Evolutionary conservation across 768 basidiomycete species (phyloP).

Genomic region (Phanerochaete sordida): DNA sequence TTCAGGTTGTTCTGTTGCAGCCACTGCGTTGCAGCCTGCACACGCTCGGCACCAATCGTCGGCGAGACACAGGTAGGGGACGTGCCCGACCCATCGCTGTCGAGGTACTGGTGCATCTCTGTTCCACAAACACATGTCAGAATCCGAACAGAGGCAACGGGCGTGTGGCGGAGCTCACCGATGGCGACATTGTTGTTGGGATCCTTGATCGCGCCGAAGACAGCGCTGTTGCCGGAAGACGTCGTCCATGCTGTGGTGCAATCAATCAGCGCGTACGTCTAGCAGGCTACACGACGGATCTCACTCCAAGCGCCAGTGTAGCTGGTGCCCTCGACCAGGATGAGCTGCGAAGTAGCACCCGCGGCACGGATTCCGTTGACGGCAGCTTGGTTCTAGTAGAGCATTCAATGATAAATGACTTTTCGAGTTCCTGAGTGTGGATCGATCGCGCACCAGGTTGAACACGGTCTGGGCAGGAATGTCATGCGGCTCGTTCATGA

Average conservation of each 20-base stretch:
- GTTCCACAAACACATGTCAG: slow-evolving; percentile 1
- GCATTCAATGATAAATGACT: not conserved
- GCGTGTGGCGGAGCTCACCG: slow-evolving; percentile 30
- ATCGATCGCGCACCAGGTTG: slow-evolving; percentile 33
- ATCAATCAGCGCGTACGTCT: slow-evolving; percentile 3
- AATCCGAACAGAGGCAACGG: not conserved
- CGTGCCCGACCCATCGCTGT: slow-evolving; percentile 60
- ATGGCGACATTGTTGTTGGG: slow-evolving; percentile 62
- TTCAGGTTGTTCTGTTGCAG: slow-evolving; percentile 55
- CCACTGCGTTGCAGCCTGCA: slow-evolving; percentile 55
- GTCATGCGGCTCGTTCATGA: slow-evolving; percentile 66
- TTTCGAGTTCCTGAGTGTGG: too few relatives aligned
- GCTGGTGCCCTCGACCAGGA: slow-evolving; percentile 37
- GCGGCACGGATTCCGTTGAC: slow-evolving; percentile 60
- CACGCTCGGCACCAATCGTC: slow-evolving; percentile 56
- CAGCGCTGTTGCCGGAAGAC: slow-evolving; percentile 53
- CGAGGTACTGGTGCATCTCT: slow-evolving; percentile 74
- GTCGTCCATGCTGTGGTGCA: slow-evolving; percentile 44
- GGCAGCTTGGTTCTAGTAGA: slow-evolving; percentile 52
- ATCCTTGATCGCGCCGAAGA: slow-evolving; percentile 49
- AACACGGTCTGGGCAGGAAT: slow-evolving; percentile 52
- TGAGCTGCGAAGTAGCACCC: slow-evolving; percentile 49
- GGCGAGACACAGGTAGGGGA: slow-evolving; percentile 49
- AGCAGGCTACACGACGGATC: slow-evolving; percentile 5
- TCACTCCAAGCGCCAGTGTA: slow-evolving; percentile 61